Evolutionary conservation across 1,139 yeast species (phyloP).

Genomic region (Geotrichum restrictum): DNA sequence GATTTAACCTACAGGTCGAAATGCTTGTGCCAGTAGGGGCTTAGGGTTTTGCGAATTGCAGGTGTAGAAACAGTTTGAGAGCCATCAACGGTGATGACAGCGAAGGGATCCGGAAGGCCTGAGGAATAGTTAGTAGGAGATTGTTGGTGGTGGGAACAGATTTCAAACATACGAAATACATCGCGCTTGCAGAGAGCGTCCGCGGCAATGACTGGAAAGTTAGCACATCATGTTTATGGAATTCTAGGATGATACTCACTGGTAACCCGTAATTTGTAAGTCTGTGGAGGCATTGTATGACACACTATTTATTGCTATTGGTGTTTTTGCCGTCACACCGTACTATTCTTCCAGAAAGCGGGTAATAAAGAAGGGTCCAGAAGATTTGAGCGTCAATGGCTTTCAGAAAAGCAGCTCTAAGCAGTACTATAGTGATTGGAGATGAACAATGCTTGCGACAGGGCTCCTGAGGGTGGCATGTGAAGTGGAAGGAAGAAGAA

Average conservation of each 20-base stretch:
- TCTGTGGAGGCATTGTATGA: conserved; percentile 12
- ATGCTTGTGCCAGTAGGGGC: conserved; percentile 96
- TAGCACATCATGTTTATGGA: neutral
- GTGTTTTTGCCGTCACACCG: too few relatives aligned
- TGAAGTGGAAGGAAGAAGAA: neutral
- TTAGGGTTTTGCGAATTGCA: conserved; percentile 87
- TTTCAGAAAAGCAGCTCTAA: too few relatives aligned
- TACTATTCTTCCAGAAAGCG: too few relatives aligned
- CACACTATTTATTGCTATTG: neutral
- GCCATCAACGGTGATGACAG: conserved; percentile 94
- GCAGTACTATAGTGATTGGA: too few relatives aligned
- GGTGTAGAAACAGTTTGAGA: conserved; percentile 92
- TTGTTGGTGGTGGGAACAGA: neutral
- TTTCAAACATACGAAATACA: conserved; percentile 62
- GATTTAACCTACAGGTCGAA: conserved; percentile 49
- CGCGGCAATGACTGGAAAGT: conserved; percentile 69
- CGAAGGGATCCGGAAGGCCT: conserved; percentile 86
- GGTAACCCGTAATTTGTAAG: conserved; percentile 21
- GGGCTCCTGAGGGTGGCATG: neutral
- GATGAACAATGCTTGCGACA: neutral
- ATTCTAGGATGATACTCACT: conserved; percentile 17
- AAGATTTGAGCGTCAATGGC: too few relatives aligned
- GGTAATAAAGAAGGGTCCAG: too few relatives aligned
- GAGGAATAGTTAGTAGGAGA: conserved; percentile 7
- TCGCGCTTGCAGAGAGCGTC: conserved; percentile 94